Base-by-base conservation (phyloP, 2,329 filamentous ascomycete species). In the Davidsoniella virescens region DNA sequence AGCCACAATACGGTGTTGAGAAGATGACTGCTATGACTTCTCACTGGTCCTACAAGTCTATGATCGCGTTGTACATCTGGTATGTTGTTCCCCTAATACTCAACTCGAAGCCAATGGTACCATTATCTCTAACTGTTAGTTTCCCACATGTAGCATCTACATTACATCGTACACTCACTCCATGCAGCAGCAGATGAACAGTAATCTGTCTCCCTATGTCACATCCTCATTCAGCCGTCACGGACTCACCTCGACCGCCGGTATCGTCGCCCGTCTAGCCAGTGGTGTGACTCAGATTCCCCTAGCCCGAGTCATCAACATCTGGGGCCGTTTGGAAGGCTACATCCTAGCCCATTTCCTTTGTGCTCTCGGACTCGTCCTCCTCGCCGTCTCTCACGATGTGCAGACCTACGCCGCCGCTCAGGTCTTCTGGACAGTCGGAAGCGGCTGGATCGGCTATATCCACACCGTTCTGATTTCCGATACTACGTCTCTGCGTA, bases 271-370 rank as follows among this genome's bases (percentile, higher is more conserved):
- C 8, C 68, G 64, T 53, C 63, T 76, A 33, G 72, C 80, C 43
- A 65, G 67, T 58, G 80, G 76, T 38, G 69, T 81, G n/a, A 69
- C 73, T 51, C 80, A 80, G 59, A 70, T 82, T 8, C 75, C 79
- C 1, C 70, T 80, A 55, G 78, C 80, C 49, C 84, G 83, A 61
- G 66, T 82, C 16, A 68, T 82, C 47, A 76, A 84, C 62, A 68
- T 80, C 37, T 84, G 76, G 68, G 80, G 79, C 51, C 75, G 80
- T 37, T 72, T 78, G 10, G 72, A 81, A 59, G 80, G 76, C 14
- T 74, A 80, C 56, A 61, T 70, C 18, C 52, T 79, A 36, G 74
- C 73, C 57, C 63, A 78, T 2, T 50, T 67, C 9, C 62, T 75
- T 49, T 71, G 70, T 58, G 66, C 71, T 5, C 43, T 72, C 44